Evolutionary conservation across 148 eudicot species (phyloP).

Genomic region (Vaccinium vitisidaea): DNA sequence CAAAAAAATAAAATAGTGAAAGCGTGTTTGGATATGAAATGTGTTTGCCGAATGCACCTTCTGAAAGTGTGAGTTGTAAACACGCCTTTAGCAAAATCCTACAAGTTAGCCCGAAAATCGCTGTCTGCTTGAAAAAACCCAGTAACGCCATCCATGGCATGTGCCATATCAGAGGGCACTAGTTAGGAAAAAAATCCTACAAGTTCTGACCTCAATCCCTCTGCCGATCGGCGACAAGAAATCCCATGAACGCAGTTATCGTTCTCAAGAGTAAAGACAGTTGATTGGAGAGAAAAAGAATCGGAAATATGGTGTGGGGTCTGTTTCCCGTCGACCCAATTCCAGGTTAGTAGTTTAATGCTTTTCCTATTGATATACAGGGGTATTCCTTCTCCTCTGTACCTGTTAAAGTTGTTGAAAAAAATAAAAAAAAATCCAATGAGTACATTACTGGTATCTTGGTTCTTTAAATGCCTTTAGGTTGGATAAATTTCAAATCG

Average conservation of each 20-base stretch:
- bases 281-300: neutral
- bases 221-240: too few species aligned
- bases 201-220: neutral
- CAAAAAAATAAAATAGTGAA: too few species aligned
- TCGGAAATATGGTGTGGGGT: conserved; percentile 71
- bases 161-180: too few species aligned
- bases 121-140: too few species aligned
- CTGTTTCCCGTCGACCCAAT: conserved; percentile 68
- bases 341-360: conserved; percentile 46
- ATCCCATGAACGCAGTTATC: neutral
- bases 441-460: neutral
- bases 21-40: too few species aligned
- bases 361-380: neutral
- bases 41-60: too few species aligned
- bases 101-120: too few species aligned
- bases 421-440: too few species aligned
- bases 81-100: too few species aligned
- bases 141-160: too few species aligned
- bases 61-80: too few species aligned
- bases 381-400: neutral
- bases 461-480: neutral
- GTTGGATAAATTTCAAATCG: neutral
- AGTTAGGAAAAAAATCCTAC: too few species aligned
- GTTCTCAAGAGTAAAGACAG: neutral
- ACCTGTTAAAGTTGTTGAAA: neutral